Conservation (phyloP, 768 basidiomycete genomes). For the Antrodiella citrinella region DNA sequence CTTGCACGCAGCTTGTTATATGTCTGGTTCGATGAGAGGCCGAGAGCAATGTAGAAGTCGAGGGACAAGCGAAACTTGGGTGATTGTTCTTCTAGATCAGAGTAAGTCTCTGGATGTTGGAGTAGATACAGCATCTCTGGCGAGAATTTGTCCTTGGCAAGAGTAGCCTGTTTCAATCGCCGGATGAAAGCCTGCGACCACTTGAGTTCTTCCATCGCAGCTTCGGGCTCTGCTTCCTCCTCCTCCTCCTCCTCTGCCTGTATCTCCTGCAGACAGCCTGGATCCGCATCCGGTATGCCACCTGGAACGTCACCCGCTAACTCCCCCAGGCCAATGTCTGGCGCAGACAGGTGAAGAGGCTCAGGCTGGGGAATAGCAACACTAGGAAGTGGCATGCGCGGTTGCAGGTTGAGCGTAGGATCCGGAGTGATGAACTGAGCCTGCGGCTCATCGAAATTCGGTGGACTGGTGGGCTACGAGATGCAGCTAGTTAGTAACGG, state of each 20-base stretch:
- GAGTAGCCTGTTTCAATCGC: background rate
- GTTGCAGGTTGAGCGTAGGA: too few relatives aligned
- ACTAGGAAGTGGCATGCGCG: too few relatives aligned
- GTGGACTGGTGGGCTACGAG: too few relatives aligned
- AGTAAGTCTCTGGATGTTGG: background rate
- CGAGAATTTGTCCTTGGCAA: background rate
- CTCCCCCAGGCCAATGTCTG: too few relatives aligned
- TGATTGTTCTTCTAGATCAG: background rate
- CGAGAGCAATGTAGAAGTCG: slow-evolving; percentile 12
- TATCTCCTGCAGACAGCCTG: background rate
- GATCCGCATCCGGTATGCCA: background rate
- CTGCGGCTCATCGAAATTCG: too few relatives aligned
- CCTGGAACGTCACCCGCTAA: too few relatives aligned
- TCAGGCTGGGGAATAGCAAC: too few relatives aligned
- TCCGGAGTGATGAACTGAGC: too few relatives aligned
- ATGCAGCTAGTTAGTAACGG: too few relatives aligned
- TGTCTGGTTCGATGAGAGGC: slow-evolving; percentile 10
- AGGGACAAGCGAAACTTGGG: slow-evolving; percentile 9
- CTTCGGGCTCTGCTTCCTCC: background rate
- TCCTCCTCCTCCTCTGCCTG: background rate
- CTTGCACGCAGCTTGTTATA: slow-evolving; percentile 8
- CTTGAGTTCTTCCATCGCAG: background rate
- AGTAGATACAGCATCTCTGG: background rate
- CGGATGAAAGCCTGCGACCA: background rate
- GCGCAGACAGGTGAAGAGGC: too few relatives aligned